Percentiles rank a stretch among this genome's conserved stretches.
Conservation (phyloP, 129 eudicot species). For the Tanacetum coccineum region DNA sequence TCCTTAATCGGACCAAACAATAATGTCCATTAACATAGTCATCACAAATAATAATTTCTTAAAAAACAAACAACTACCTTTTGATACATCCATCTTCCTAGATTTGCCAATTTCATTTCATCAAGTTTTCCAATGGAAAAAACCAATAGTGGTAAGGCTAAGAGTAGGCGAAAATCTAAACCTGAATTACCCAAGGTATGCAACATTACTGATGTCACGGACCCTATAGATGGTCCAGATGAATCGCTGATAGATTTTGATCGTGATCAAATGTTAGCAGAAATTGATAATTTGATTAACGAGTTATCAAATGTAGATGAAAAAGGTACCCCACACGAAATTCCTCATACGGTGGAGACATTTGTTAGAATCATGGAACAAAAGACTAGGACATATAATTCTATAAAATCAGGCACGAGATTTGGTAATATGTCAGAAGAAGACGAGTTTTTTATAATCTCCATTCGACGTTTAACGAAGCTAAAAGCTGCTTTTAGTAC, state of each 20-base stretch:
- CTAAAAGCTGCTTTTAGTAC: slow-evolving; percentile 36
- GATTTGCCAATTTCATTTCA: neutral
- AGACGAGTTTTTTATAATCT: slow-evolving; percentile 42
- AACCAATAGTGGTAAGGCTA: slow-evolving; percentile 17
- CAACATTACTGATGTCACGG: too few species aligned
- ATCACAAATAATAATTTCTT: neutral
- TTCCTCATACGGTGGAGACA: slow-evolving; percentile 45
- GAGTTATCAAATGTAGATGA: slow-evolving; percentile 33
- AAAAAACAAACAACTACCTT: slow-evolving; percentile 11
- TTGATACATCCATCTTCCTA: slow-evolving; percentile 18
- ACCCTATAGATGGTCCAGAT: slow-evolving; percentile 1
- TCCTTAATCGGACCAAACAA: slow-evolving; percentile 24
- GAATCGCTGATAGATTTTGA: slow-evolving; percentile 14
- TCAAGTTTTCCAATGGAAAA: slow-evolving; percentile 20
- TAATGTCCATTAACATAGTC: neutral
- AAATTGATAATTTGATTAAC: slow-evolving; percentile 40
- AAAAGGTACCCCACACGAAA: slow-evolving; percentile 32
- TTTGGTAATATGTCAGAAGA: slow-evolving; percentile 41
- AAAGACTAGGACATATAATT: slow-evolving; percentile 32
- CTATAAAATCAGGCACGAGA: neutral
- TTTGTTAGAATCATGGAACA: slow-evolving; percentile 44
- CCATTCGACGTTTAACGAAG: slow-evolving; percentile 37
- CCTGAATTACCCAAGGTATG: neutral
- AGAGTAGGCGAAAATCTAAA: slow-evolving; percentile 3
- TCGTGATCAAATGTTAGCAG: slow-evolving; percentile 19